Evolutionary conservation across 2,329 filamentous ascomycete genomes (phyloP), one percentile per base, ranked within the genome.

Genomic region (Colletotrichum sojae): DNA sequence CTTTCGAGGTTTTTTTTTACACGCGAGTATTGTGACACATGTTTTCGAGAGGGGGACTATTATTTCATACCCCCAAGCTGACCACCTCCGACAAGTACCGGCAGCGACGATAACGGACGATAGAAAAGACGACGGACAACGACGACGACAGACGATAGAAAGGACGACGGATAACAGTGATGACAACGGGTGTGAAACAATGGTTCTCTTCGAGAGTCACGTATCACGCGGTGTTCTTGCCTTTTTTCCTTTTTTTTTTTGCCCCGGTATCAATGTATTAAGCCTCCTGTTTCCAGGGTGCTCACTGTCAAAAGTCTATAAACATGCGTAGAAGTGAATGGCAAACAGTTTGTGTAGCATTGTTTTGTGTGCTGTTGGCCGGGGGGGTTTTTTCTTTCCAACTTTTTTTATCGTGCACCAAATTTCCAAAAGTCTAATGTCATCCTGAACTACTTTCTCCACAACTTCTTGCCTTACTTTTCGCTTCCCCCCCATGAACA

Each of bases 251-350:
- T 31, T 10, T 43, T 12, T 5, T 9, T 43, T 43, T 43, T 1
- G 27, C 27, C 40, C 51, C 62, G 49, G 15, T 13, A 63, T 51
- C 22, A 45, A 39, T 61, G 27, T 56, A 69, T 45, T 62, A 46
- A 53, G 22, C 22, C 39, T 46, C 55, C 46, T 31, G 27, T 18
- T 45, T 36, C 16, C 20, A 18, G 27, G 36, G 31, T 13, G 49
- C 18, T 46, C 6, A 27, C 10, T 43, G 36, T 55, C 12, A 40
- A 43, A 40, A 43, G 27, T 67, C 58, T 63, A 52, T 57, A 16
- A 65, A 55, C 46, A 36, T 36, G 40, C 5, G 16, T 39, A 22
- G 46, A 63, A 70, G 49, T 53, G 65, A 59, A 63, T 39, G 48
- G 25, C 39, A 43, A 18, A 54, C 58, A 55, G 8, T 31, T 45